A percentile compares a stretch with the other conserved stretches of the same genome.
Evolutionary conservation across 805 yeast genomes (phyloP).

Genomic region (Saccharomycopsis sp.): DNA sequence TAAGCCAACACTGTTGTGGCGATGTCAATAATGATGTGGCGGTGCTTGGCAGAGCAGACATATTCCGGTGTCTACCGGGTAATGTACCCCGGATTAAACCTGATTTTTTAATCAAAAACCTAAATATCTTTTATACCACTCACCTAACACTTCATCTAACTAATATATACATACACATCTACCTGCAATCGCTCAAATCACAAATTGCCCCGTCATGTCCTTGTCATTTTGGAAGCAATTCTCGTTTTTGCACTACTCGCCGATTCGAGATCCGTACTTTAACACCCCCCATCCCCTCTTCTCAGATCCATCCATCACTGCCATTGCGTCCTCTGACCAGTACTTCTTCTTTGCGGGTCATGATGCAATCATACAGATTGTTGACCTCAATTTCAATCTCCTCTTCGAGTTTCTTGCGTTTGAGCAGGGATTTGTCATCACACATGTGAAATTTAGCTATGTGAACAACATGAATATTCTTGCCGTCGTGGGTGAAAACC

Average conservation of each 20-base stretch:
- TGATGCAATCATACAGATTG: constrained; percentile 47
- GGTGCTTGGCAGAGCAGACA: too few relatives aligned
- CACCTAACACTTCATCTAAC: too few relatives aligned
- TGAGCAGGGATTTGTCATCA: constrained; percentile 57
- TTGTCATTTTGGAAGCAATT: constrained; percentile 65
- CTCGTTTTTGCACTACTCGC: constrained; percentile 76
- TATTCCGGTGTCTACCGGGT: too few relatives aligned
- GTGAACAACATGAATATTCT: constrained; percentile 38
- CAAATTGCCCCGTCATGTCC: constrained; percentile 5
- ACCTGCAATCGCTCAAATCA: too few relatives aligned
- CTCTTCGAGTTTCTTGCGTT: constrained; percentile 54
- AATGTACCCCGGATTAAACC: too few relatives aligned
- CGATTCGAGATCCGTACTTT: constrained; percentile 76
- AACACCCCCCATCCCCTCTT: constrained; percentile 59
- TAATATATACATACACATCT: too few relatives aligned
- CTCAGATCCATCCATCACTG: constrained; percentile 69
- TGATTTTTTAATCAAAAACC: too few relatives aligned
- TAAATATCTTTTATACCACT: too few relatives aligned
- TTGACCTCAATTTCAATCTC: constrained; percentile 44
- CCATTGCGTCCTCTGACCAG: constrained; percentile 52
- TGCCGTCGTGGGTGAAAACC: constrained; percentile 67
- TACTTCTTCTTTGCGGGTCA: constrained; percentile 55
- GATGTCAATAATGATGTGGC: too few relatives aligned
- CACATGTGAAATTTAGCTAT: constrained; percentile 44
- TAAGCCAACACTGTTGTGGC: too few relatives aligned